phyloP scores from a whole-genome alignment of 2,329 filamentous ascomycete species.

The Ophiognomonia clavigignenti-juglandacearum region DNA sequence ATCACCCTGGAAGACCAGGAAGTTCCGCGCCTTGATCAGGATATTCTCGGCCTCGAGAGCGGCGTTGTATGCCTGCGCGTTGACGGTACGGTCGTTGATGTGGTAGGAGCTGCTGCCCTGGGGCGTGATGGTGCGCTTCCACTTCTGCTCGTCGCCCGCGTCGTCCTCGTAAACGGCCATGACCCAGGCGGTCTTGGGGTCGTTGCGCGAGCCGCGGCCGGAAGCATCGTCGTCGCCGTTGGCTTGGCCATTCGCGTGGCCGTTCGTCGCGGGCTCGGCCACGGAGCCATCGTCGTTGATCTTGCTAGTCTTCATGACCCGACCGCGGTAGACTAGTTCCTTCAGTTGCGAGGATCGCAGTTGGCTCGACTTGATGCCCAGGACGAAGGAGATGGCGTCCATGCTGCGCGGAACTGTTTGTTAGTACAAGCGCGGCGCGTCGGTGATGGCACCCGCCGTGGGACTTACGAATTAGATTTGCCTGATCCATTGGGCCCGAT shows the following conservation, averaged over 20 bases:
- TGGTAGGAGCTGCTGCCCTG: constrained; percentile 89
- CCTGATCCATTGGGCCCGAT: constrained; percentile 99
- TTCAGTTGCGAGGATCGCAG: constrained; percentile 88
- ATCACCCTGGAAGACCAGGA: constrained; percentile 96
- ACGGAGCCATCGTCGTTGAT: constrained; percentile 89
- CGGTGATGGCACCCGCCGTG: neutral
- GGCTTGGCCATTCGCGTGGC: constrained; percentile 56
- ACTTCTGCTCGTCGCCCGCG: constrained; percentile 87
- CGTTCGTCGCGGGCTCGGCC: constrained; percentile 50
- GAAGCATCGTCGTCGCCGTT: constrained; percentile 55
- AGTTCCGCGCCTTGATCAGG: constrained; percentile 95
- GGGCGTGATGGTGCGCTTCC: constrained; percentile 92
- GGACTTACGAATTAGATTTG: constrained; percentile 88
- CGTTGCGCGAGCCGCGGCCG: constrained; percentile 64
- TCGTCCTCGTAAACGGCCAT: constrained; percentile 99
- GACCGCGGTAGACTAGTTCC: constrained; percentile 92
- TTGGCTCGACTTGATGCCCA: constrained; percentile 98
- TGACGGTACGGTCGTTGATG: constrained; percentile 89
- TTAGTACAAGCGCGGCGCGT: constrained; percentile 16
- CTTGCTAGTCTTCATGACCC: constrained; percentile 85
- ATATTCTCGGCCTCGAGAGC: constrained; percentile 92
- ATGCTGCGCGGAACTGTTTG: constrained; percentile 53
- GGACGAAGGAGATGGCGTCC: constrained; percentile 98
- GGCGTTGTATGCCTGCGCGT: constrained; percentile 88
- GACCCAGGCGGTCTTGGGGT: constrained; percentile 95